Conservation (phyloP, 176 grass and related monocot species). For the Melocanna baccifera region DNA sequence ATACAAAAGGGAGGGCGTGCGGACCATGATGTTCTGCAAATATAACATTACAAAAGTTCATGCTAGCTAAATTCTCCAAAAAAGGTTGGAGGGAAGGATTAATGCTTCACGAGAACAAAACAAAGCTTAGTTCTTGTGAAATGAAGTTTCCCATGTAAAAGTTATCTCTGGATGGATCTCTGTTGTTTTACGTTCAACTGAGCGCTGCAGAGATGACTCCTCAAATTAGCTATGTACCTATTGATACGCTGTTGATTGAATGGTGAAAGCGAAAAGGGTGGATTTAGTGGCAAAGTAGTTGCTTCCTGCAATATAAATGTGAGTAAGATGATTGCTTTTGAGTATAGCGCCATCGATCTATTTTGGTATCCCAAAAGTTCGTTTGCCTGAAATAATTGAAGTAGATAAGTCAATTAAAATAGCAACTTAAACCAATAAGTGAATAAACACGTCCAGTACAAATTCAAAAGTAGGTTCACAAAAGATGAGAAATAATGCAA, state of each 20-base stretch:
- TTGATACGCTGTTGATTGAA: constrained; percentile 47
- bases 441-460: background rate
- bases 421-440: background rate
- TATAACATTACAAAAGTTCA: constrained; percentile 20
- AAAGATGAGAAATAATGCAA: background rate
- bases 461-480: background rate
- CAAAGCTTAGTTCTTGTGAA: constrained; percentile 14
- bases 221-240: constrained; percentile 59
- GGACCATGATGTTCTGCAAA: background rate
- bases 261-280: constrained; percentile 50
- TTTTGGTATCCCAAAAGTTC: constrained; percentile 57
- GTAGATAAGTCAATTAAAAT: background rate
- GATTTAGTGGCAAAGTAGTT: constrained; percentile 46
- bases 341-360: constrained; percentile 46
- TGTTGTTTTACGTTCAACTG: constrained; percentile 33
- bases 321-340: constrained; percentile 67
- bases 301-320: constrained; percentile 67
- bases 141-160: background rate
- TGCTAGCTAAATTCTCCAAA: background rate
- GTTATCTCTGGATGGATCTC: constrained; percentile 32
- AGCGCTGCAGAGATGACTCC: constrained; percentile 42
- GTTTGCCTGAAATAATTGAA: constrained; percentile 40
- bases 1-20: constrained; percentile 9
- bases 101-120: background rate
- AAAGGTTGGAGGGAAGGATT: constrained; percentile 26